Conservation (phyloP, 192 early-diverging fungal species). For the Radiomyces spectabilis region DNA sequence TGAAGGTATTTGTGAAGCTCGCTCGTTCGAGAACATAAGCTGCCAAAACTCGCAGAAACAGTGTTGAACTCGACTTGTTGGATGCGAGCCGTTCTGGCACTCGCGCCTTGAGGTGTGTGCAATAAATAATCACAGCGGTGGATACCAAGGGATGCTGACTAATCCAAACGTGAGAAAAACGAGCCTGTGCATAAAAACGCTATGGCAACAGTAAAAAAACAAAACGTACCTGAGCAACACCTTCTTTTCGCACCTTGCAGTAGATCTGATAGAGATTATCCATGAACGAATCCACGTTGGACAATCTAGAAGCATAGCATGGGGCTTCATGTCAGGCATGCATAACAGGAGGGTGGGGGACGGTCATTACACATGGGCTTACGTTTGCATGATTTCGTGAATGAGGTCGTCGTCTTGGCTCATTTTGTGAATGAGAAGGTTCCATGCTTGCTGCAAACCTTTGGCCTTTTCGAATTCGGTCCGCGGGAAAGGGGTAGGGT, state of each 20-base stretch:
- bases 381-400: constrained; percentile 62
- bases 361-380: constrained; percentile 9
- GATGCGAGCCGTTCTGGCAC: constrained; percentile 33
- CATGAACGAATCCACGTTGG: constrained; percentile 81
- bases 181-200: too few relatives aligned
- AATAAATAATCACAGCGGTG: constrained; percentile 92
- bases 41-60: constrained; percentile 86
- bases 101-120: constrained; percentile 45
- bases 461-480: constrained; percentile 64
- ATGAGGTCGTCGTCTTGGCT: constrained; percentile 74
- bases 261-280: constrained; percentile 73
- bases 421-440: constrained; percentile 72
- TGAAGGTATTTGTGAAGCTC: constrained; percentile 67
- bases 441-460: constrained; percentile 71
- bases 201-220: too few relatives aligned
- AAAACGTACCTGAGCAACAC: constrained; percentile 45
- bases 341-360: background rate
- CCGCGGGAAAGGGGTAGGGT: constrained; percentile 79
- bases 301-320: constrained; percentile 38
- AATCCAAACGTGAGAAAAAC: too few relatives aligned
- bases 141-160: constrained; percentile 70
- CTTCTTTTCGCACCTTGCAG: constrained; percentile 46
- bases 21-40: constrained; percentile 63
- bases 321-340: too few relatives aligned
- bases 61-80: constrained; percentile 98